Evolutionary conservation across 371 early-diverging fungal species (phyloP), one percentile per base, ranked within the genome.

Genomic region (Lichtheimia corymbifera): DNA sequence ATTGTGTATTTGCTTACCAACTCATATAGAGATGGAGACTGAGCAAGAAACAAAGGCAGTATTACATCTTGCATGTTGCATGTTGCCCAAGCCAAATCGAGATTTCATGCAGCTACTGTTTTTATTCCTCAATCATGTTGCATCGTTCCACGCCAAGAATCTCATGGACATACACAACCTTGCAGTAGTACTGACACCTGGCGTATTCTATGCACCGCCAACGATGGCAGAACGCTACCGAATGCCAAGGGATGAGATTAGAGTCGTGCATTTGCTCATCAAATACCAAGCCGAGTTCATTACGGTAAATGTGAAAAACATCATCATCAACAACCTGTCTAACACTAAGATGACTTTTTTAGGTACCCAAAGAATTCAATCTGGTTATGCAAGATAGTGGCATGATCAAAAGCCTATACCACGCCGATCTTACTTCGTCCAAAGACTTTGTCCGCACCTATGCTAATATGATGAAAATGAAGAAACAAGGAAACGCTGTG

Each of bases 101-200:
- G 96, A 97, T 65, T 83, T 92, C 35, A 83, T 95, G 62, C 85
- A 91, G 50, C 89, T 93, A 7, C 72, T 96, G 24, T 81, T 91
- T 62, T 74, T 82, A 35, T 93, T 97, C 67, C 74, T 97, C 58
- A 80, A 86, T 25, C 87, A 92, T 80, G 95, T 97, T 12, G 84
- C 91, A 2, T 73, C 78, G 14, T 87, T 86, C 58, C 79, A 88
- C 7, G 72, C 76, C 1, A 91, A 91, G 4, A 93, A 91, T 61
- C 90, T 90, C 73, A 97, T 97, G 98, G 91, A 92, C 64, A 64
- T 88, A 15, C 83, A 85, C 42, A 97, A 96, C 60, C 68, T 97
- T 55, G 95, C 97, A 1, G 91, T 91, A 0, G 93, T 97, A 2
- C 89, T 97, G 41, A 85, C 96, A 1, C 98, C 98, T 7, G 97